Percentiles rank a stretch among this genome's conserved stretches.
Evolutionary conservation across 2,329 filamentous ascomycete genomes (phyloP).

Genomic region (Tolypocladium nubicola): DNA sequence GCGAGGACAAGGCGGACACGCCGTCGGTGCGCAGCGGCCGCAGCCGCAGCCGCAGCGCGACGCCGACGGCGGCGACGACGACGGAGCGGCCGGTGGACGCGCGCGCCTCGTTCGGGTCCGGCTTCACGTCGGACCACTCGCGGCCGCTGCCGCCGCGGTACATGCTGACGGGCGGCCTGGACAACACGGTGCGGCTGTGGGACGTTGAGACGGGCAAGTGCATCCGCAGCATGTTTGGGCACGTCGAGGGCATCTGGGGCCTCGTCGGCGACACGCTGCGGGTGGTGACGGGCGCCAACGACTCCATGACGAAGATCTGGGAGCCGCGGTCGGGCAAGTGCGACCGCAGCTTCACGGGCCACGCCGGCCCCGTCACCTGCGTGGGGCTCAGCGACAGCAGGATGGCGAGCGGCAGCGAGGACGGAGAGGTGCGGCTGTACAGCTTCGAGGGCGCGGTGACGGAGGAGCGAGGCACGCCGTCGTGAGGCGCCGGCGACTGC

Average conservation of each 20-base stretch:
- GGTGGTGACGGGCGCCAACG: constrained; percentile 81
- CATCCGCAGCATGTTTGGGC: constrained; percentile 88
- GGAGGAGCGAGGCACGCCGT: constrained; percentile 40
- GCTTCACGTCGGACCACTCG: constrained; percentile 48
- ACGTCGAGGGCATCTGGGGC: constrained; percentile 93
- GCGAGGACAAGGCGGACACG: constrained; percentile 42
- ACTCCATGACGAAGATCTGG: constrained; percentile 91
- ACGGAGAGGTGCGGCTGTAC: constrained; percentile 81
- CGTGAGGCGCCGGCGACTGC: constrained; percentile 15
- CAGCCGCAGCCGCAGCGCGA: constrained; percentile 36
- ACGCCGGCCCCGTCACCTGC: constrained; percentile 85
- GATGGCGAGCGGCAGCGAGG: constrained; percentile 86
- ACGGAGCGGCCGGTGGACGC: constrained; percentile 27
- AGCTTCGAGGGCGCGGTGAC: constrained; percentile 52
- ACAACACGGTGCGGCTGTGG: constrained; percentile 88
- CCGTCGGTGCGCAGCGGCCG: constrained; percentile 37
- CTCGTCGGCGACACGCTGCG: constrained; percentile 81
- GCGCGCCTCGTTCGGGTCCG: constrained; percentile 45
- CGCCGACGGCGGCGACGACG: constrained; percentile 20
- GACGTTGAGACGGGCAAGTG: constrained; percentile 74
- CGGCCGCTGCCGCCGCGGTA: constrained; percentile 75
- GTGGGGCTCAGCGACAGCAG: constrained; percentile 82
- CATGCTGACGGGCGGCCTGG: constrained; percentile 85
- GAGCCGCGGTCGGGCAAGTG: constrained; percentile 85
- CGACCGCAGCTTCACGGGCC: constrained; percentile 84